Conservation (phyloP, 176 grass and related monocot genomes). For the Stipa capillata region DNA sequence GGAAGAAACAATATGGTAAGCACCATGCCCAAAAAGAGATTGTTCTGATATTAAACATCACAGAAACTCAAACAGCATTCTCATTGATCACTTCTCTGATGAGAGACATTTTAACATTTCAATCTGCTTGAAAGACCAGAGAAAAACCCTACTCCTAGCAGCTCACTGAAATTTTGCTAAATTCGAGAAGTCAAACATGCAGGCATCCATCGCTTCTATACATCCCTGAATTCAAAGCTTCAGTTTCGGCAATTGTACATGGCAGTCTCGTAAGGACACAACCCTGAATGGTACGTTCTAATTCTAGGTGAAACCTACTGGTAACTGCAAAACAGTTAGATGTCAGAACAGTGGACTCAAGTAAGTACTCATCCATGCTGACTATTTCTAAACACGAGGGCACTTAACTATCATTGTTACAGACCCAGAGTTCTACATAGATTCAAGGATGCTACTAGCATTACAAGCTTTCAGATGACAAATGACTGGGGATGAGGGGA, state of each 20-base stretch:
- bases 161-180: background rate
- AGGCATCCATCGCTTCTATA: background rate
- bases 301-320: background rate
- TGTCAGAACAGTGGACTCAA: background rate
- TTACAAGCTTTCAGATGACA: background rate
- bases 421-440: background rate
- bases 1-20: background rate
- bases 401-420: background rate
- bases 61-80: background rate
- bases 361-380: background rate
- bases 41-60: background rate
- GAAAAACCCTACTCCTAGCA: background rate
- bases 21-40: background rate
- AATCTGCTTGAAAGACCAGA: background rate
- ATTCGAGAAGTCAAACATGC: background rate
- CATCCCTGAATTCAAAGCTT: background rate
- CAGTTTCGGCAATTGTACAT: background rate
- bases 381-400: background rate
- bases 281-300: background rate
- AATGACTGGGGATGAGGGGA: no score
- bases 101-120: background rate
- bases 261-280: background rate
- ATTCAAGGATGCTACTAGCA: background rate
- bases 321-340: background rate
- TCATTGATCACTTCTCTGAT: background rate